Evolutionary conservation across 352 stramenopile genomes (phyloP), one percentile per base, ranked within the genome.

Genomic region (Globisporangium orthogonon): DNA sequence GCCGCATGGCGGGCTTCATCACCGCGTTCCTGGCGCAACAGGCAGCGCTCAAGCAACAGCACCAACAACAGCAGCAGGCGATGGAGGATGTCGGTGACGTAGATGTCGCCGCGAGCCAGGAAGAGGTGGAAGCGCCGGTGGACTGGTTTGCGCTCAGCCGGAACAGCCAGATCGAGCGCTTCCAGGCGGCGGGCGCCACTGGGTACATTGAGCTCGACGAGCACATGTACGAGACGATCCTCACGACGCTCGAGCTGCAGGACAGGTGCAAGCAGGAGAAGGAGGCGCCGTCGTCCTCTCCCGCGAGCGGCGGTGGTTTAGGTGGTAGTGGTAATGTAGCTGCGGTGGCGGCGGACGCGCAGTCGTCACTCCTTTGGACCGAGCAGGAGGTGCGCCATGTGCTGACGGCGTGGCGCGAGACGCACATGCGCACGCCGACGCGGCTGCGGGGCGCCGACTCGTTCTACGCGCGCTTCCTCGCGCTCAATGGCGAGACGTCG

Each of bases 141-240:
- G 44, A 56, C 56, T 61, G 56, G 56, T 61, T 61, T 18, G 49
- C 56, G 2, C 50, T 61, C 7, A 56, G 29, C 23, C 50, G 51
- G 40, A 49, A 50, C 29, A 30, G 37, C 13, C 56, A 61, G 48
- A 61, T 61, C 48, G 56, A 61, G 47, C 48, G 56, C 4, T 61
- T 61, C 56, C 56, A 61, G 41, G 40, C 43, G 5, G 56, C 56
- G 5, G 37, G 56, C 7, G 56, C 56, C 0, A 56, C 56, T 4
- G 45, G 46, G 41, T 61, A 56, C 48, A 61, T 61, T 33, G 56
- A 61, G 56, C 50, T 61, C 5, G 56, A 61, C 39, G 56, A 61
- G 40, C 47, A 61, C 48, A 55, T 28, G 47, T 61, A 61, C 56
- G 10, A 44, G 14, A 56, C 50, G n/a, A 61, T 61, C 31, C 33